A percentile compares a stretch with the other conserved stretches of the same genome.
Evolutionary conservation across 2,329 filamentous ascomycete genomes (phyloP).

Genomic region (Cadophora malorum): DNA sequence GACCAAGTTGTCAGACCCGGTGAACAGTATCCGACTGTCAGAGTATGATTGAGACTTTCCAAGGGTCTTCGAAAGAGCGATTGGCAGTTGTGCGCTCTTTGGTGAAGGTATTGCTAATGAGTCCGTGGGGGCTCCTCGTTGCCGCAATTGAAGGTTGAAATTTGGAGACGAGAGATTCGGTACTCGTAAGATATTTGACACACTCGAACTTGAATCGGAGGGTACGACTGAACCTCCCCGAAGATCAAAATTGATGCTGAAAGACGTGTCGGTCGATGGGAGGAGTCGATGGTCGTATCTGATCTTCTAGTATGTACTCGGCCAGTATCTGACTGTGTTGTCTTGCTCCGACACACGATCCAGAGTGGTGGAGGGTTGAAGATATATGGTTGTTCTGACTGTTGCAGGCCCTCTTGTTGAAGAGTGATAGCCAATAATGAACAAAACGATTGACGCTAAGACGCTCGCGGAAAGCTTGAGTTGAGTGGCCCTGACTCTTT

Average conservation of each 20-base stretch:
- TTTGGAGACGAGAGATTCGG: conserved; percentile 8
- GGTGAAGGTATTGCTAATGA: conserved; percentile 1
- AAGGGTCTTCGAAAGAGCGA: not conserved
- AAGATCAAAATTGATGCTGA: not conserved
- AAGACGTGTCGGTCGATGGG: not conserved
- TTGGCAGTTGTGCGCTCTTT: not conserved
- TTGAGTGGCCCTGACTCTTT: not conserved
- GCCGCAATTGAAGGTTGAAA: not conserved
- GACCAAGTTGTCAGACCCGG: not conserved
- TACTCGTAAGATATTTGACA: conserved; percentile 4
- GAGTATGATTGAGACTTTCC: not conserved
- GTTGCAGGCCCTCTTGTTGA: not conserved
- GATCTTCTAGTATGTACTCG: not conserved
- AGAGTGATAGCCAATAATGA: not conserved
- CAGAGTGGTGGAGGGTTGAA: conserved; percentile 1
- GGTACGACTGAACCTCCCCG: not conserved
- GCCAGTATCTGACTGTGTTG: conserved; percentile 13
- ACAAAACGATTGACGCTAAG: not conserved
- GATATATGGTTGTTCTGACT: conserved; percentile 10
- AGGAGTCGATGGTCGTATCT: no score
- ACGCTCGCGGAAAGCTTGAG: conserved; percentile 5
- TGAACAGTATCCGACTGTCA: not conserved
- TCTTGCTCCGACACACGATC: not conserved
- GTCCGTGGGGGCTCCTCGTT: not conserved
- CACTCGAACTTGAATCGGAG: not conserved